A percentile compares a stretch with the other conserved stretches of the same genome.
Conservation (phyloP, 225 moss, liverwort and hornwort genomes). For the Pseudisothecium myosuroides region DNA sequence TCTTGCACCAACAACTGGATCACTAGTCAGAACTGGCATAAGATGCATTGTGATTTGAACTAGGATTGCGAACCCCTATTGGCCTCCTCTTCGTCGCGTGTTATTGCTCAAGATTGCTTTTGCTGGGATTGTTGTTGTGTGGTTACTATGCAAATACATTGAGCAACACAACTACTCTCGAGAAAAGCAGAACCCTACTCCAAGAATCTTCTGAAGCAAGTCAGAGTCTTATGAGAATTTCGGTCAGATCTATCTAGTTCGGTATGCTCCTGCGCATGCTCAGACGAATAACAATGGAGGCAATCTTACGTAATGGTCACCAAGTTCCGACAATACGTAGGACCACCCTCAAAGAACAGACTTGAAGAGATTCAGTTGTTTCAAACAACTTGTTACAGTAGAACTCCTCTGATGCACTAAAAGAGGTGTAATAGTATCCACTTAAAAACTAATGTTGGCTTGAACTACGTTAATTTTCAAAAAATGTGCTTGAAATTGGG, state of each 20-base stretch:
- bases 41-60: not conserved
- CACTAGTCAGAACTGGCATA: not conserved
- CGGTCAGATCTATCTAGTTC: not conserved
- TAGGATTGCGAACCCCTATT: not conserved
- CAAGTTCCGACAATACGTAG: no score
- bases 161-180: not conserved
- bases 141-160: not conserved
- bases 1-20: not conserved
- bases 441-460: no score
- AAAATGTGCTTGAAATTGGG: no score
- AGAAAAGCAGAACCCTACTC: not conserved
- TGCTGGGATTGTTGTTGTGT: not conserved
- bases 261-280: not conserved
- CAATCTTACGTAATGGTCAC: not conserved
- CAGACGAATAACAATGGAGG: not conserved
- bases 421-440: no score
- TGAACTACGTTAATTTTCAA: no score
- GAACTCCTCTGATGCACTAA: no score
- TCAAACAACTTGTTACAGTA: not conserved
- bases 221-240: not conserved
- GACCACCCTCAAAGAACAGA: not conserved
- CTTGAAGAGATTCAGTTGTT: not conserved
- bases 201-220: not conserved
- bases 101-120: not conserved
- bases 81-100: not conserved